Evolutionary conservation across 1,284 basidiomycete species (phyloP), one percentile per base, ranked within the genome.

Genomic region (Moesziomyces parantarcticus): DNA sequence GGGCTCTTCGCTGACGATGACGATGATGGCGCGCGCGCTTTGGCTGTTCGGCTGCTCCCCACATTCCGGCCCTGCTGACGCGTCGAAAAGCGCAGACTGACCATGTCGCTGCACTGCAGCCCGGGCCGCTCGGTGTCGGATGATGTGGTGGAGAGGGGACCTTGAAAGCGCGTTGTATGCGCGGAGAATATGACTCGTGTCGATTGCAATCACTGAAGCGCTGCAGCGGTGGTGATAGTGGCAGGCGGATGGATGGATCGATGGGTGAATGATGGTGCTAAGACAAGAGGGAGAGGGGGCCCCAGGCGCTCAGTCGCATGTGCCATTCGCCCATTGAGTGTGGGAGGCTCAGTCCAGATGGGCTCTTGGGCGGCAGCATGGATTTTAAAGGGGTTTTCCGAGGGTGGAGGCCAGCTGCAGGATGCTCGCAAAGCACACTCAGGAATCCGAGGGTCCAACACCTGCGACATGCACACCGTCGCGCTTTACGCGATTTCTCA

Each of bases 1-100:
- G 54, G 22, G n/a, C 36, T 43, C 14, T 51, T 68, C 25, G 44
- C 63, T 2, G 63, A 58, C 7, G 63, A 39, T 3, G 36, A 59
- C 1, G 63, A 65, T 5, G 61, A 58, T 13, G 29, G 29, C 34
- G 44, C 16, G 25, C 56, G 39, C 48, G 47, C 23, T 14, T 21
- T 41, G 25, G 48, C 32, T 13, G 41, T 29, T 39, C 36, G 36
- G 18, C 36, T n/a, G 36, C 36, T 39, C 14, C 36, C 36, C 36
- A n/a, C 16, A 39, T 39, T 18, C 18, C 36, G 14, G 21, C 23
- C n/a, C 29, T 42, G n/a, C 14, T 34, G 16, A 36, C 50, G 43
- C 34, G 20, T 50, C 4, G 55, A 50, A 8, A 50, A 50, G 41
- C 55, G 61, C 14, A 58, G 26, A 18, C 32, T 50, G 21, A 52